phyloP scores from a whole-genome alignment of 2,329 filamentous ascomycete genomes.

The Botryosphaeria agaves region DNA sequence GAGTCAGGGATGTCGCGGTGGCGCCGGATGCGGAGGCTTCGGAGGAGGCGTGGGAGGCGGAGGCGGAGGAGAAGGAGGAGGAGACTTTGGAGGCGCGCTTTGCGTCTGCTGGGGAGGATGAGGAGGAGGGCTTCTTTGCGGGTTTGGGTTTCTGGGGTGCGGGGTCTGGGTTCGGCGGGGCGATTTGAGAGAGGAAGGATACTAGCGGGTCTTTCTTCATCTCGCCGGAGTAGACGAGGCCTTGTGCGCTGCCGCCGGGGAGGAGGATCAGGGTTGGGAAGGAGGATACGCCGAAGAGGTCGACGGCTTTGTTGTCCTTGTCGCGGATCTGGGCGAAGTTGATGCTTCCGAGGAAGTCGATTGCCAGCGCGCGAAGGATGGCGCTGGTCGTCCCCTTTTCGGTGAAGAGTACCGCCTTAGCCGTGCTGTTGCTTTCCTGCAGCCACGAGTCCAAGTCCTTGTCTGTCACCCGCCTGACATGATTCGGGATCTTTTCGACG shows the following conservation, averaged over 20 bases:
- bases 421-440: conserved; percentile 42
- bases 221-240: conserved; percentile 62
- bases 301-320: conserved; percentile 56
- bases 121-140: conserved; percentile 24
- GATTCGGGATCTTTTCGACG: conserved; percentile 76
- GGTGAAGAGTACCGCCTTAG: conserved; percentile 84
- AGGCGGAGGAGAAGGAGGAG: conserved; percentile 31
- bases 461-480: conserved; percentile 67
- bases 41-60: conserved; percentile 31
- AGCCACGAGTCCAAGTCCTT: conserved; percentile 66
- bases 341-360: conserved; percentile 75
- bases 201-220: conserved; percentile 72
- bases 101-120: conserved; percentile 24
- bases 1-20: conserved; percentile 30
- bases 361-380: conserved; percentile 66
- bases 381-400: conserved; percentile 82
- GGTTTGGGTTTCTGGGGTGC: conserved; percentile 29
- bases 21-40: conserved; percentile 29
- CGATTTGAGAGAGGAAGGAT: conserved; percentile 65
- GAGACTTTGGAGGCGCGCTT: conserved; percentile 27
- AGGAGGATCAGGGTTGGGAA: conserved; percentile 73
- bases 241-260: conserved; percentile 49
- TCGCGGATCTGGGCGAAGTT: conserved; percentile 66
- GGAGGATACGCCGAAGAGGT: conserved; percentile 56
- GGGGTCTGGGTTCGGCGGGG: conserved; percentile 63